phyloP scores from a whole-genome alignment of 2,329 filamentous ascomycete genomes.

The Cytospora piceicola region DNA sequence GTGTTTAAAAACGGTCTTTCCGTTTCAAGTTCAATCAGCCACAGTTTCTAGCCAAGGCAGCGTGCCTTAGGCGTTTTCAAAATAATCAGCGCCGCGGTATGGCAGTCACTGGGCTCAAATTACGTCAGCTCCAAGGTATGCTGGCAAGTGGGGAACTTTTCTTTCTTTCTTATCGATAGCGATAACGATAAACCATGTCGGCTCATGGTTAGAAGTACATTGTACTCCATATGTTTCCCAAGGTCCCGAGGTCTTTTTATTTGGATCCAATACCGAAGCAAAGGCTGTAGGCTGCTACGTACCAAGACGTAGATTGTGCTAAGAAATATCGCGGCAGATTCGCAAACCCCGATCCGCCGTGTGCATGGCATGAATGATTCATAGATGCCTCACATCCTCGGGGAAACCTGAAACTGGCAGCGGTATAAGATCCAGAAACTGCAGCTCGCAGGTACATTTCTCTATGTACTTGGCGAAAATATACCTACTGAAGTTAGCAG shows the following conservation, averaged over 20 bases:
- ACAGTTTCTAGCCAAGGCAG: too few species aligned
- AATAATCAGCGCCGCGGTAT: too few species aligned
- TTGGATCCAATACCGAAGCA: too few species aligned
- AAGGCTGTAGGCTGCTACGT: not conserved
- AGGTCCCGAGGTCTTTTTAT: too few species aligned
- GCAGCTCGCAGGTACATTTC: not conserved
- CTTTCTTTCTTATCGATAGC: not conserved
- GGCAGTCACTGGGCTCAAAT: too few species aligned
- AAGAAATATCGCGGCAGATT: not conserved
- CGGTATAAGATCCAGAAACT: not conserved
- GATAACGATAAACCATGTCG: not conserved
- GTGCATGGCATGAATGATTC: conserved; percentile 5
- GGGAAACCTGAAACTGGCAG: not conserved
- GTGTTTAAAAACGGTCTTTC: too few species aligned
- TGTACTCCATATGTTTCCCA: too few species aligned
- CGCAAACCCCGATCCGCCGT: conserved; percentile 6
- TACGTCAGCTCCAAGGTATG: not conserved
- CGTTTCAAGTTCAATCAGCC: too few species aligned
- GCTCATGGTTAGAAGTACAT: not conserved
- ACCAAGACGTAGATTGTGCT: not conserved
- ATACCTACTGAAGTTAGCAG: not conserved
- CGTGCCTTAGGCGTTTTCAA: too few species aligned
- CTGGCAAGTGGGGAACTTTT: not conserved
- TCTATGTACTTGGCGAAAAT: not conserved
- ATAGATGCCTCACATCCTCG: not conserved